Conservation (phyloP, 1,284 basidiomycete genomes). For the Cutaneotrichosporon daszewskae region DNA sequence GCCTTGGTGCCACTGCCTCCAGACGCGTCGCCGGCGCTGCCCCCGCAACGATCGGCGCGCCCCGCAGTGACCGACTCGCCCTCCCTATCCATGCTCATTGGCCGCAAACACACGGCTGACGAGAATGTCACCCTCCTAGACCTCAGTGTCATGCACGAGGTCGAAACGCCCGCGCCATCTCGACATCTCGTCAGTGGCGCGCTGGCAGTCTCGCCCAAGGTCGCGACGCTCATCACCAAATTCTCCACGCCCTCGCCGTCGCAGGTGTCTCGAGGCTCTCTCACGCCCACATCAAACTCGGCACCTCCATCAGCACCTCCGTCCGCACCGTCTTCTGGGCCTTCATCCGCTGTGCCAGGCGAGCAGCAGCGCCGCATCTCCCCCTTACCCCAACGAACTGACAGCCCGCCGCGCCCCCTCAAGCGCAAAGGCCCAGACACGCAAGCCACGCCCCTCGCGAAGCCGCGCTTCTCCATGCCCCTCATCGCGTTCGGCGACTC, state of each 20-base stretch:
- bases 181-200: too few relatives aligned
- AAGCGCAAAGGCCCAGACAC: slow-evolving; percentile 16
- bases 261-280: too few relatives aligned
- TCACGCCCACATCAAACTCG: too few relatives aligned
- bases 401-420: slow-evolving; percentile 2
- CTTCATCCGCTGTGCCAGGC: too few relatives aligned
- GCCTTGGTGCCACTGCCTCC: slow-evolving; percentile 11
- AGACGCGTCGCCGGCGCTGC: not conserved
- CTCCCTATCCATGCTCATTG: slow-evolving; percentile 8
- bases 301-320: not conserved
- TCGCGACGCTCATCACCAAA: too few relatives aligned
- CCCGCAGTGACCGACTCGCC: slow-evolving; percentile 7
- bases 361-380: slow-evolving; percentile 11
- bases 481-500: slow-evolving; percentile 18
- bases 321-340: not conserved
- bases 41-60: not conserved
- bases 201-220: too few relatives aligned
- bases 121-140: slow-evolving; percentile 7
- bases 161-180: too few relatives aligned
- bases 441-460: not conserved
- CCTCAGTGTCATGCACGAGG: slow-evolving; percentile 6
- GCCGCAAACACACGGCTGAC: not conserved
- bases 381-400: slow-evolving; percentile 6
- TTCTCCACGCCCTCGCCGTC: too few relatives aligned
- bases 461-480: slow-evolving; percentile 10